Evolutionary conservation across 768 basidiomycete genomes (phyloP).

Genomic region (Lentinula sp.): DNA sequence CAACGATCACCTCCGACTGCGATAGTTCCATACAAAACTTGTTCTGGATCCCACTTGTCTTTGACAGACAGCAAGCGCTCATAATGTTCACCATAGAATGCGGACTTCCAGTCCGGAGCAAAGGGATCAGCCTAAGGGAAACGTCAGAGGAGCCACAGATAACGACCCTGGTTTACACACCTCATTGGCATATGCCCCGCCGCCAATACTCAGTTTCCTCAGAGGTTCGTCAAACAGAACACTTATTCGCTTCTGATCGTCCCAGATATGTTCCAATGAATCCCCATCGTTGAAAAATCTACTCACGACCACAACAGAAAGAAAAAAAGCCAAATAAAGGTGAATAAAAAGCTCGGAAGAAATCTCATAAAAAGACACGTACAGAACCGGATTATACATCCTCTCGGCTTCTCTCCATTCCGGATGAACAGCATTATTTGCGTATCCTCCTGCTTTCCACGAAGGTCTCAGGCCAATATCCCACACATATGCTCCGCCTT

Average conservation of each 20-base stretch:
- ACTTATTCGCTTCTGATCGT: background rate
- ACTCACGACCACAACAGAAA: background rate
- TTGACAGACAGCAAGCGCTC: slow-evolving; percentile 8
- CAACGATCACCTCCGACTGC: slow-evolving; percentile 8
- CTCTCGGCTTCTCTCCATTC: slow-evolving; percentile 1
- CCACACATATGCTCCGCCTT: background rate
- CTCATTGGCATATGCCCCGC: slow-evolving; percentile 5
- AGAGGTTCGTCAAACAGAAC: background rate
- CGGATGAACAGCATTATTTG: slow-evolving; percentile 5
- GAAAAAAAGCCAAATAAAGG: background rate
- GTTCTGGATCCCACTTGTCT: slow-evolving; percentile 10
- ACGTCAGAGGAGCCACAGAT: background rate
- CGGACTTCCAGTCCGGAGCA: slow-evolving; percentile 11
- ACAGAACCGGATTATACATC: background rate
- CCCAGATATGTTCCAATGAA: background rate
- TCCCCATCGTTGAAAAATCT: background rate
- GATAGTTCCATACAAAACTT: slow-evolving; percentile 8
- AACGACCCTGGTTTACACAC: background rate
- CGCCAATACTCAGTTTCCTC: background rate
- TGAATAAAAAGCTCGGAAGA: background rate
- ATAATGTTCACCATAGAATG: slow-evolving; percentile 10
- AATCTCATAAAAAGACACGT: background rate
- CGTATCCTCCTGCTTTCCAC: background rate
- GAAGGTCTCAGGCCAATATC: background rate
- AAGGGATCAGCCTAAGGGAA: background rate